A percentile compares a stretch with the other conserved stretches of the same genome.
Evolutionary conservation across 2,329 filamentous ascomycete species (phyloP).

Genomic region (Orbilia blumenaviensis): DNA sequence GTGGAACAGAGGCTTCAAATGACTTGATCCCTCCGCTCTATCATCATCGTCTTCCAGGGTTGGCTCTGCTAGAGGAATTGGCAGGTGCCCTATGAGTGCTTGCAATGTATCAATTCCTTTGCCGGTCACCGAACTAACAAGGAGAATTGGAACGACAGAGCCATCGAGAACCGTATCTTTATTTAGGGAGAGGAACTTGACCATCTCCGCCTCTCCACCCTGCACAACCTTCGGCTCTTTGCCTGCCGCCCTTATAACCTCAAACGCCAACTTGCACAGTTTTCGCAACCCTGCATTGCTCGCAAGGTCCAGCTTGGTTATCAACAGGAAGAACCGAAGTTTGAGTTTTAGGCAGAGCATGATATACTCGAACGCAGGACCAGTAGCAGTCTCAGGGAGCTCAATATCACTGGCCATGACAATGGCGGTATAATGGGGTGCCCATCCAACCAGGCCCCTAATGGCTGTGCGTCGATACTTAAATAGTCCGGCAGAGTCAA

Average conservation of each 20-base stretch:
- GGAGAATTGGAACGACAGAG: constrained; percentile 77
- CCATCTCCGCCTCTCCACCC: constrained; percentile 58
- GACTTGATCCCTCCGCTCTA: constrained; percentile 62
- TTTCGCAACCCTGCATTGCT: constrained; percentile 75
- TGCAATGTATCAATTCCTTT: constrained; percentile 83
- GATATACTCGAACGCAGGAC: constrained; percentile 69
- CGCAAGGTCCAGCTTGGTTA: constrained; percentile 91
- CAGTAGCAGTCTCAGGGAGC: constrained; percentile 71
- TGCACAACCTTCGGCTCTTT: constrained; percentile 68
- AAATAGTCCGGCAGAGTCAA: constrained; percentile 90
- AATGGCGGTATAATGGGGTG: constrained; percentile 89
- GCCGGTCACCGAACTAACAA: constrained; percentile 87
- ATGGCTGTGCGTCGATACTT: constrained; percentile 89
- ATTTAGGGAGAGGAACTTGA: constrained; percentile 58
- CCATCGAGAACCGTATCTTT: constrained; percentile 44
- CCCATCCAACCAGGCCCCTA: constrained; percentile 91
- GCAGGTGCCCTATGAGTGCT: constrained; percentile 79
- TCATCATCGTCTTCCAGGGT: constrained; percentile 60
- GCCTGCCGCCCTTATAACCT: constrained; percentile 77
- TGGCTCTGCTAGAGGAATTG: constrained; percentile 68
- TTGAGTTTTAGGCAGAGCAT: constrained; percentile 83
- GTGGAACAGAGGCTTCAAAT: constrained; percentile 76
- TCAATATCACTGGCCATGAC: constrained; percentile 84
- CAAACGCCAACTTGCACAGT: constrained; percentile 77
- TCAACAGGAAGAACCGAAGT: constrained; percentile 79